Base-by-base conservation (phyloP, 768 basidiomycete genomes). In the Russula sp. region DNA sequence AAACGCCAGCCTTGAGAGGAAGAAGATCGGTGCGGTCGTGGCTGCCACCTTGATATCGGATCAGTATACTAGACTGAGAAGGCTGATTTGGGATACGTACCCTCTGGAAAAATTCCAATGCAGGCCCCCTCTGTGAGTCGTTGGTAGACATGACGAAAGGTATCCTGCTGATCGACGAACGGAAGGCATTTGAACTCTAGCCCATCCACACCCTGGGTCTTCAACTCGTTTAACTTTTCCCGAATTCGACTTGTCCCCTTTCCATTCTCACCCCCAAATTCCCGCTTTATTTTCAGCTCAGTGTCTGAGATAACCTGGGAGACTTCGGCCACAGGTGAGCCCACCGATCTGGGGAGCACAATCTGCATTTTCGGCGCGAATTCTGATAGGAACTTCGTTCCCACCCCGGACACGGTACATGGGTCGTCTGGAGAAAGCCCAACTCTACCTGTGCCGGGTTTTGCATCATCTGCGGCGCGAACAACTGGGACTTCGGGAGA, bases 31-130 rank as follows among this genome's bases (percentile, higher is more conserved):
- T 95, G 45, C 97, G 88, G 75, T 99, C 97, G 74, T 99, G 97
- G 62, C 95, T 98, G 60, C 97, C 97, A 68, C 97, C 95, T 98
- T 37, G 14, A 57, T 9, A 65, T 55, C 55, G 56, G 37, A 68
- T 59, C 66, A 34, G 45, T 54, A 32, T 50, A 34, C 39, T 42
- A 35, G 35, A 54, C 47, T n/a, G 42, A n/a, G 47, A 50, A 40
- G 39, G n/a, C n/a, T n/a, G 11, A 7, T 27, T 8, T 18, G 16
- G 42, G 50, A 48, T 10, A 63, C 75, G 61, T 68, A 92, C 95
- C 96, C 87, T 98, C 97, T 44, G 97, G 97, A 72, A 98, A 98
- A 66, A 99, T 98, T 51, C 97, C 95, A 65, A 99, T 95, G 67
- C 87, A 86, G 14, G 93, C 93, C 9, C 92, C 92, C 61, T 88